Evolutionary conservation across 1,139 yeast genomes (phyloP).

Genomic region (Blastobotrys elegans): DNA sequence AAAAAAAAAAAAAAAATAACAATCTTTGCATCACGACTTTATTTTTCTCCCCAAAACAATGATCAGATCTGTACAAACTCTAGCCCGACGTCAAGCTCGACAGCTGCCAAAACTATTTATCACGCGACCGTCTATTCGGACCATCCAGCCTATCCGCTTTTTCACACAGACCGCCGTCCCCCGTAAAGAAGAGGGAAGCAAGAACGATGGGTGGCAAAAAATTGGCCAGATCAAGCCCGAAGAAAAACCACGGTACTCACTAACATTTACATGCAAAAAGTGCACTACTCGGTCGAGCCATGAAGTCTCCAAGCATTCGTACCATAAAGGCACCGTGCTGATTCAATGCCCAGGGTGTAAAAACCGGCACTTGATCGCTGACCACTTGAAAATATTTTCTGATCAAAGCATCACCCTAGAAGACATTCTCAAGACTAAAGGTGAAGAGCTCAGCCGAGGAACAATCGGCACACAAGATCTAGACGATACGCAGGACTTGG

Average conservation of each 20-base stretch:
- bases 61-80: not conserved
- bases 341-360: conserved; percentile 92
- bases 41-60: not conserved
- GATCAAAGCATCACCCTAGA: conserved; percentile 71
- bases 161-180: not conserved
- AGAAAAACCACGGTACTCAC: conserved; percentile 67
- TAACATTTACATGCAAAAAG: conserved; percentile 89
- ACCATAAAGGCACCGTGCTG: conserved; percentile 77
- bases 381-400: conserved; percentile 78
- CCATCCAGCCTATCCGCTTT: not conserved
- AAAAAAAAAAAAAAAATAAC: no score
- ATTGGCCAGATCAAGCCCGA: conserved; percentile 15
- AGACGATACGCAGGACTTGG: conserved; percentile 17
- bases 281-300: conserved; percentile 84
- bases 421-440: conserved; percentile 71
- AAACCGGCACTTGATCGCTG: conserved; percentile 86
- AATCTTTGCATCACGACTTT: not conserved
- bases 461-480: conserved; percentile 20
- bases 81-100: conserved; percentile 2
- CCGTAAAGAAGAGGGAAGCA: not conserved
- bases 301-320: conserved; percentile 85
- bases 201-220: conserved; percentile 13
- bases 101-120: not conserved
- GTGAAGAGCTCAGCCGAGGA: conserved; percentile 60
- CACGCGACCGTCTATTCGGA: not conserved